Evolutionary conservation across 257 asterid genomes (phyloP).

Genomic region (Rhazya stricta): DNA sequence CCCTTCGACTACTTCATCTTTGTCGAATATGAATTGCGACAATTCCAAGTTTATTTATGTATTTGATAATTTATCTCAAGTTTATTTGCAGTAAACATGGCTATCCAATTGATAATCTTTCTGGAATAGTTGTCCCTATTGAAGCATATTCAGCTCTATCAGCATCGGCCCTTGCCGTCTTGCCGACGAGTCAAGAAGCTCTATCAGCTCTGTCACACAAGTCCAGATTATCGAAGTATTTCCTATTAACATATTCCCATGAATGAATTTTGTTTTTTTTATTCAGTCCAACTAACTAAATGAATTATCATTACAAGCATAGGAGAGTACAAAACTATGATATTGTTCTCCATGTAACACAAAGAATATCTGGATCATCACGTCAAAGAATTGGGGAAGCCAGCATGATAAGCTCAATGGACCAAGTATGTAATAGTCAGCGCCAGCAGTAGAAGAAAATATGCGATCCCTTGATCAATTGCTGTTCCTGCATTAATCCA

Average conservation of each 20-base stretch:
- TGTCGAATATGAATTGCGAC: too few relatives aligned
- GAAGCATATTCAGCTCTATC: too few relatives aligned
- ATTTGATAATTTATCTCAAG: too few relatives aligned
- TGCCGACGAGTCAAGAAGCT: too few relatives aligned
- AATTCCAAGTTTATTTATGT: too few relatives aligned
- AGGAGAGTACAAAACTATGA: neutral
- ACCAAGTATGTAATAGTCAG: slow-evolving; percentile 55
- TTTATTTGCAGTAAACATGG: too few relatives aligned
- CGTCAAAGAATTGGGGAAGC: slow-evolving; percentile 2
- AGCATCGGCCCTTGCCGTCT: too few relatives aligned
- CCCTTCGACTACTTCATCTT: too few relatives aligned
- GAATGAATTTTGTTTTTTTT: neutral
- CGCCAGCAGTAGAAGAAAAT: slow-evolving; percentile 46
- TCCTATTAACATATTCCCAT: neutral
- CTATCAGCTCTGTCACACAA: too few relatives aligned
- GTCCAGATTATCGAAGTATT: too few relatives aligned
- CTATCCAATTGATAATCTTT: too few relatives aligned
- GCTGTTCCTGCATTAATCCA: slow-evolving; percentile 39
- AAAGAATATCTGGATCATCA: slow-evolving; percentile 14
- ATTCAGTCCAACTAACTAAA: neutral
- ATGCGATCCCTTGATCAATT: slow-evolving; percentile 74
- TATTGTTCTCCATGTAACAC: slow-evolving; percentile 14
- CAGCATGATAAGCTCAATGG: slow-evolving; percentile 23
- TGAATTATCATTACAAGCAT: slow-evolving; percentile 5
- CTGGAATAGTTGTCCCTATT: too few relatives aligned